phyloP scores from a whole-genome alignment of 495 filamentous ascomycete species.

The Trichoderma orchidacearum region DNA sequence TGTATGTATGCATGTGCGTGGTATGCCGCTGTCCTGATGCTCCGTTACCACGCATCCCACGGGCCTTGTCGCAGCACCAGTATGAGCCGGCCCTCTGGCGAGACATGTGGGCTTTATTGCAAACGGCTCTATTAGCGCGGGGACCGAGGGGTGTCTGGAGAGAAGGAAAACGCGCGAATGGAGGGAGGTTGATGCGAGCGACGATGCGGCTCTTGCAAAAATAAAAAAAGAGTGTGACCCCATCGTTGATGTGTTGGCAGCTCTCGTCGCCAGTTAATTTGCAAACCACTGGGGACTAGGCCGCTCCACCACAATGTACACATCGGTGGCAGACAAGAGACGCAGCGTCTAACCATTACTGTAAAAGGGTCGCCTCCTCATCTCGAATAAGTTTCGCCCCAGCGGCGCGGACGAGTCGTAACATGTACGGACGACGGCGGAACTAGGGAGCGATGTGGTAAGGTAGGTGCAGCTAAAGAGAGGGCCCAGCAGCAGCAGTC shows the following conservation, averaged over 20 bases:
- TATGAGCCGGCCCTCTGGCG: slow-evolving; percentile 6
- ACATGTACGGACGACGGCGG: not conserved
- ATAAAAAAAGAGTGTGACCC: slow-evolving; percentile 35
- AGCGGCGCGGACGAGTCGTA: slow-evolving; percentile 2
- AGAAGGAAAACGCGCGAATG: slow-evolving; percentile 26
- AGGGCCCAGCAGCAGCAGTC: not conserved
- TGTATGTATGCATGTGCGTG: slow-evolving; percentile 17
- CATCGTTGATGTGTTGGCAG: slow-evolving; percentile 84
- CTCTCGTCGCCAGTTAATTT: slow-evolving; percentile 68
- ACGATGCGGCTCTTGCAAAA: slow-evolving; percentile 43
- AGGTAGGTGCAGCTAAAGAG: not conserved
- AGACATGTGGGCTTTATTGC: slow-evolving; percentile 52
- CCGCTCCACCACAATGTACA: slow-evolving; percentile 40
- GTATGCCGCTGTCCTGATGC: slow-evolving; percentile 1
- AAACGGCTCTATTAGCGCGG: slow-evolving; percentile 35
- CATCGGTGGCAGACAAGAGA: slow-evolving; percentile 17
- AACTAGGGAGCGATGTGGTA: not conserved
- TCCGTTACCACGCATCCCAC: not conserved
- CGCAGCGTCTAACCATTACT: not conserved
- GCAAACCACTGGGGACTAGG: slow-evolving; percentile 36
- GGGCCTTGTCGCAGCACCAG: not conserved
- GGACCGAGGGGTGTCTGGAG: slow-evolving; percentile 31
- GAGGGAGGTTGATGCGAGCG: slow-evolving; percentile 37
- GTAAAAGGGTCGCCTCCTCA: slow-evolving; percentile 25
- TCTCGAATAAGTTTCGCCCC: slow-evolving; percentile 29